Evolutionary conservation across 1,139 yeast species (phyloP).

Genomic region (Pichia sp.): DNA sequence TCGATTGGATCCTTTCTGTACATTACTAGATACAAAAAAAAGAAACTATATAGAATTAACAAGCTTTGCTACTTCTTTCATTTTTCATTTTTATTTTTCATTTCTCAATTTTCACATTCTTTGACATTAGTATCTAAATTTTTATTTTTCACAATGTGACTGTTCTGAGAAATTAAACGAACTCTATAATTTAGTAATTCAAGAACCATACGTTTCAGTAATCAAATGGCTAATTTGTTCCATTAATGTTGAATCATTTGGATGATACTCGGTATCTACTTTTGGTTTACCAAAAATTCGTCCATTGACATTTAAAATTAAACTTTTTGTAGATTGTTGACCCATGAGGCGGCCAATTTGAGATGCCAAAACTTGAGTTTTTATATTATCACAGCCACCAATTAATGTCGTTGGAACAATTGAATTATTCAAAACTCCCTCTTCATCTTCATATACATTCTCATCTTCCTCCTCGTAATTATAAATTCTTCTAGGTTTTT

Average conservation of each 20-base stretch:
- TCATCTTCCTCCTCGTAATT: constrained; percentile 13
- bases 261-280: constrained; percentile 1
- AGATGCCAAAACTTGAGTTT: constrained; percentile 30
- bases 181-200: background rate
- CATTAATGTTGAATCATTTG: constrained; percentile 5
- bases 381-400: constrained; percentile 29
- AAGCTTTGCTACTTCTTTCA: too few species aligned
- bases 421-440: constrained; percentile 10
- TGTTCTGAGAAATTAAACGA: background rate
- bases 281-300: constrained; percentile 28
- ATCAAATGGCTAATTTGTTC: constrained; percentile 6
- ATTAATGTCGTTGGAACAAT: constrained; percentile 25
- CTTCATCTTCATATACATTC: constrained; percentile 10
- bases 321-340: constrained; percentile 23
- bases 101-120: background rate
- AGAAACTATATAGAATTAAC: background rate
- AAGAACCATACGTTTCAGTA: constrained; percentile 1
- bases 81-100: background rate
- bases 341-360: constrained; percentile 32
- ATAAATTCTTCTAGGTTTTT: constrained; percentile 10
- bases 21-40: constrained; percentile 7
- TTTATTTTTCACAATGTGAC: background rate
- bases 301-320: constrained; percentile 37
- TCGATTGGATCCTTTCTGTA: constrained; percentile 20
- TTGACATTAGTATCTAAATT: background rate